Evolutionary conservation across 2,329 filamentous ascomycete genomes (phyloP).

Genomic region (Cladosporium phlei): DNA sequence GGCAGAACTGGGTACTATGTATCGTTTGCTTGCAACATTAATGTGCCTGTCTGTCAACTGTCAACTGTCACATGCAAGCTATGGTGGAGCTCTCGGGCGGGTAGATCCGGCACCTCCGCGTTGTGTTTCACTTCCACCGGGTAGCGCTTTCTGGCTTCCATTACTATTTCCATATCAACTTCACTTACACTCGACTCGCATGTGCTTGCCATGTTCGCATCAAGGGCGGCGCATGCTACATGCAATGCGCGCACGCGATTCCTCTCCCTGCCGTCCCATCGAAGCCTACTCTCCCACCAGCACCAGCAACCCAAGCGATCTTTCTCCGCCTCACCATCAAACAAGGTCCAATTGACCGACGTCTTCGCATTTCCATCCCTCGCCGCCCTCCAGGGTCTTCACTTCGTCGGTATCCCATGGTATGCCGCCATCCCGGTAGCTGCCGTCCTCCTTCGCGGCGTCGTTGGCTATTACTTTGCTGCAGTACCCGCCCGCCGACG

Average conservation of each 20-base stretch:
- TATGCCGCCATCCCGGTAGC: slow-evolving; percentile 26
- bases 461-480: slow-evolving; percentile 25
- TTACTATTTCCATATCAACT: background rate
- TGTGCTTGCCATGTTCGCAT: too few species aligned
- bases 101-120: too few species aligned
- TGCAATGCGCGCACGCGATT: slow-evolving; percentile 14
- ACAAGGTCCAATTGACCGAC: slow-evolving; percentile 13
- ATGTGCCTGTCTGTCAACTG: too few species aligned
- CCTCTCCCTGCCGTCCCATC: slow-evolving; percentile 21
- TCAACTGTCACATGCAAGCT: too few species aligned
- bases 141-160: background rate
- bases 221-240: too few species aligned
- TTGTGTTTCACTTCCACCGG: background rate
- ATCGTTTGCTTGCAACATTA: too few species aligned
- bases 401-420: slow-evolving; percentile 30
- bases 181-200: background rate
- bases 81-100: too few species aligned
- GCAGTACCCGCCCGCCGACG: slow-evolving; percentile 18
- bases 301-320: slow-evolving; percentile 16
- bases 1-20: too few species aligned
- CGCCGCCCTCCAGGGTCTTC: slow-evolving; percentile 24
- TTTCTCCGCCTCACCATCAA: slow-evolving; percentile 24
- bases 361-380: slow-evolving; percentile 15
- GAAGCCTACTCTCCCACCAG: slow-evolving; percentile 18
- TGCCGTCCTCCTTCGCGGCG: slow-evolving; percentile 27